Percentiles rank a stretch among this genome's conserved stretches.
Conservation (phyloP, 83 land plant species). For the Picea engelmannii region DNA sequence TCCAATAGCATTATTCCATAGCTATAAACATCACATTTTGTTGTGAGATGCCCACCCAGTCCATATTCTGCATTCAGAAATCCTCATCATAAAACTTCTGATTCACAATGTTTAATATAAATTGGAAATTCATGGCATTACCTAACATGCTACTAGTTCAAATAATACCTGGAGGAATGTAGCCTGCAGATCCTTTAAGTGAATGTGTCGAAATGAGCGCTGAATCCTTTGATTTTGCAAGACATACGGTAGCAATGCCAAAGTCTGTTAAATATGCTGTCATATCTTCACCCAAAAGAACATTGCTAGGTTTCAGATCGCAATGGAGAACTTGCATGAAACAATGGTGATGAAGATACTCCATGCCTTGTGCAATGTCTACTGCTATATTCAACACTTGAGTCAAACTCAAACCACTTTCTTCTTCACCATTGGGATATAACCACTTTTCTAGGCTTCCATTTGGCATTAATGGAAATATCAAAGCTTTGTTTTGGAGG, state of each 20-base stretch:
- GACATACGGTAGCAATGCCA: neutral
- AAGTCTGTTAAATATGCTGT: conserved; percentile 8
- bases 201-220: neutral
- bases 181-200: neutral
- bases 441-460: no score
- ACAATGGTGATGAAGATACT: conserved; percentile 6
- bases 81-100: no score
- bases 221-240: neutral
- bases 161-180: conserved; percentile 19
- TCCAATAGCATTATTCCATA: no score
- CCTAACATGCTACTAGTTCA: no score
- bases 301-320: conserved; percentile 16
- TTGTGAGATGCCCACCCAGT: no score
- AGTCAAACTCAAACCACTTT: neutral
- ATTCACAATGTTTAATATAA: no score
- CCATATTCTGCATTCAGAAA: no score
- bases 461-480: no score
- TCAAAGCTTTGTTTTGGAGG: no score
- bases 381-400: conserved; percentile 8
- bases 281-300: conserved; percentile 3
- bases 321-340: neutral
- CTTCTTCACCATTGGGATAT: no score
- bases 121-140: neutral
- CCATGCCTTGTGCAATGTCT: conserved; percentile 3
- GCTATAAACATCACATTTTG: no score